phyloP scores from a whole-genome alignment of 129 eudicot species.

The Apium graveolens region DNA sequence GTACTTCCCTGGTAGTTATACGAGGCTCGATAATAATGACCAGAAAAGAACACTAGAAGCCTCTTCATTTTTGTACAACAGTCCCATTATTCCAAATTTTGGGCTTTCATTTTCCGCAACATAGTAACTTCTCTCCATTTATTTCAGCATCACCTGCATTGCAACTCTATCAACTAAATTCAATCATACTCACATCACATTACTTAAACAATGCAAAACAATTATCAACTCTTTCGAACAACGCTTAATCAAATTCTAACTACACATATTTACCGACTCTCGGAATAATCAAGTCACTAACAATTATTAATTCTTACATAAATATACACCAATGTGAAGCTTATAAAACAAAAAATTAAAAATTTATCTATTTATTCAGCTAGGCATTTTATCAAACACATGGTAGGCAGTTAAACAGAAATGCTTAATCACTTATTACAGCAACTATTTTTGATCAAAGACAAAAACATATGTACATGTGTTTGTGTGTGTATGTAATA shows the following conservation, averaged over 20 bases:
- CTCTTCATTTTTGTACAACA: slow-evolving; percentile 46
- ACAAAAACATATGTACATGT: not conserved
- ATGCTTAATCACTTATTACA: not conserved
- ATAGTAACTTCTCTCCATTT: slow-evolving; percentile 36
- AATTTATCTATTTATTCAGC: not conserved
- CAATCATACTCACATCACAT: not conserved
- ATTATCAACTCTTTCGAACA: not conserved
- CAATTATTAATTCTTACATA: not conserved
- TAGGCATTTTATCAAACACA: not conserved
- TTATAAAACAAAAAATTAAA: too few relatives aligned
- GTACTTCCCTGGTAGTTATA: slow-evolving; percentile 20
- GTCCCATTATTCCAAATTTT: slow-evolving; percentile 30
- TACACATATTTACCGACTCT: not conserved
- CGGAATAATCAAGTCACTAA: not conserved
- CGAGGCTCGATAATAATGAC: slow-evolving; percentile 17
- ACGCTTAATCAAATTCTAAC: not conserved
- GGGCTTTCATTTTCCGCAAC: slow-evolving; percentile 15
- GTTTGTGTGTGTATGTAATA: not conserved
- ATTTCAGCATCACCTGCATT: slow-evolving; percentile 22
- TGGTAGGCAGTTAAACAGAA: not conserved
- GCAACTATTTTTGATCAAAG: not conserved
- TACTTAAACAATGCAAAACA: not conserved
- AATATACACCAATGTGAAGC: not conserved
- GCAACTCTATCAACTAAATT: not conserved
- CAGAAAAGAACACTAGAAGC: slow-evolving; percentile 19